Evolutionary conservation across 106 monocot species (phyloP).

Genomic region (Acanthochlamys bracteata): DNA sequence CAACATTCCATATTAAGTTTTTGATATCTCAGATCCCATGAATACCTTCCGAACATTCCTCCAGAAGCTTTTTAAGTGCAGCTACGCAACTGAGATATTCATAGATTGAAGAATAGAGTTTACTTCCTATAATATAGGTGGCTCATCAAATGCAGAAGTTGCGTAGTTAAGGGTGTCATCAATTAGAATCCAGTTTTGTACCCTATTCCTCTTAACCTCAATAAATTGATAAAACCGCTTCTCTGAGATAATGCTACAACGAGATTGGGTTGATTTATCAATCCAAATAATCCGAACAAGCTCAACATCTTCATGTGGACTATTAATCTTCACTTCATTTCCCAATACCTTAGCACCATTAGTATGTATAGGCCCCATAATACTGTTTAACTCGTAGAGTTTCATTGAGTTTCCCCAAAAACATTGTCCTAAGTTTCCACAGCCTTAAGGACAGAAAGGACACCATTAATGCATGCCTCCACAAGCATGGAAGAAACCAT

Average conservation of each 20-base stretch:
- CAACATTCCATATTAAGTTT: slow-evolving; percentile 77
- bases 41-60: slow-evolving; percentile 70
- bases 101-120: slow-evolving; percentile 47
- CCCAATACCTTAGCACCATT: slow-evolving; percentile 2
- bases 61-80: slow-evolving; percentile 90
- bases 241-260: slow-evolving; percentile 75
- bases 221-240: slow-evolving; percentile 76
- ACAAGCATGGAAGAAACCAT: slow-evolving; percentile 63
- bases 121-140: slow-evolving; percentile 65
- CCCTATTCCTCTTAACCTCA: slow-evolving; percentile 54
- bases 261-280: slow-evolving; percentile 74
- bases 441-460: slow-evolving; percentile 73
- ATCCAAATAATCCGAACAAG: slow-evolving; percentile 86
- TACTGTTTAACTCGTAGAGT: slow-evolving; percentile 50
- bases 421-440: slow-evolving; percentile 51
- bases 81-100: slow-evolving; percentile 77
- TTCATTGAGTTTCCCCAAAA: slow-evolving; percentile 65
- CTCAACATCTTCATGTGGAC: slow-evolving; percentile 23
- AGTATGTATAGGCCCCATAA: slow-evolving; percentile 25
- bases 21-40: slow-evolving; percentile 60
- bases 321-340: not conserved
- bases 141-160: slow-evolving; percentile 66
- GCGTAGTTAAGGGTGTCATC: slow-evolving; percentile 59
- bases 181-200: slow-evolving; percentile 66
- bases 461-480: slow-evolving; percentile 79